Conservation (phyloP, 441 rosid species). For the Geranium incanum region DNA sequence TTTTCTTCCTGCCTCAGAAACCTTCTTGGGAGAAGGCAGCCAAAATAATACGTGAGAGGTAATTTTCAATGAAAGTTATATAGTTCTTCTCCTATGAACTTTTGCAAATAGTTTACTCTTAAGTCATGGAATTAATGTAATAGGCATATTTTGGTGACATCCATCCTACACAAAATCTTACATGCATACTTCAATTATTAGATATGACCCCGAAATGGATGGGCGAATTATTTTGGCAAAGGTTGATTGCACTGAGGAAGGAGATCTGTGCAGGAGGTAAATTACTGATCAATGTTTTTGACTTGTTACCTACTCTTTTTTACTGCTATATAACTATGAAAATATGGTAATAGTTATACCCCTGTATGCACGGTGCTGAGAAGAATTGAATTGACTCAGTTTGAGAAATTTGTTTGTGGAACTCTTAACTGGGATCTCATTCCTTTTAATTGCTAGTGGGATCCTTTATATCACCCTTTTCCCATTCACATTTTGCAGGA, state of each 20-base stretch:
- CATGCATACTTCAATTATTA: conserved; percentile 25
- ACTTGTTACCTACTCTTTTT: background rate
- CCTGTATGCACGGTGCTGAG: no score
- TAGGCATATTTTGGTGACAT: background rate
- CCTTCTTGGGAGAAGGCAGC: conserved; percentile 97
- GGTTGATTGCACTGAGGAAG: conserved; percentile 81
- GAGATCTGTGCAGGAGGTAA: conserved; percentile 76
- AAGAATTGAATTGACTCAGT: background rate
- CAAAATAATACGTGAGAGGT: conserved; percentile 71
- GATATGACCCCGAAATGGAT: conserved; percentile 89
- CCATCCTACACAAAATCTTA: conserved; percentile 12
- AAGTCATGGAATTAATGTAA: background rate
- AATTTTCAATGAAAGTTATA: conserved; percentile 10
- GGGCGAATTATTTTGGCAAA: conserved; percentile 85
- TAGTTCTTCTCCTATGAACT: background rate
- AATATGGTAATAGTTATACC: no score
- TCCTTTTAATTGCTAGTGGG: background rate
- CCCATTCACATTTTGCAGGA: no score
- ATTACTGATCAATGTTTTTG: background rate
- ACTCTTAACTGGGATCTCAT: background rate
- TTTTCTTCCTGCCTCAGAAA: conserved; percentile 50
- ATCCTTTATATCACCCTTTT: background rate
- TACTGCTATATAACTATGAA: no score
- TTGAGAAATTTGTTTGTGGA: background rate
- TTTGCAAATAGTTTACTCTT: background rate